These are phyloP conservation scores for Fraxinus anomala DNA, from an alignment of 257 asterid species.

Conservation along the genomic window DNA sequence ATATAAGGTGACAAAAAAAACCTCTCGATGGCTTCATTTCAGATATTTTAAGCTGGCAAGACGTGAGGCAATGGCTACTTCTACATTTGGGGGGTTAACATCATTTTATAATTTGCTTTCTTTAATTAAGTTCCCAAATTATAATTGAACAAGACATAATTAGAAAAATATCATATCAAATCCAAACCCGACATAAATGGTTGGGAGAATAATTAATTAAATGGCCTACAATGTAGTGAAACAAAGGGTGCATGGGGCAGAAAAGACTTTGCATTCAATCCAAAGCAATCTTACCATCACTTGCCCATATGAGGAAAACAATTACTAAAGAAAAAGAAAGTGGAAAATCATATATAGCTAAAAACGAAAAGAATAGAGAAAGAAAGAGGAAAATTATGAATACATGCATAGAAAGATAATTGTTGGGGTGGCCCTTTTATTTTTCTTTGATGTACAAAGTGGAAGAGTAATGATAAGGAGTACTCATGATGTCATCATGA, in stretches of 20 bases:
- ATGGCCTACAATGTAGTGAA: background rate
- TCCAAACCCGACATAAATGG: background rate
- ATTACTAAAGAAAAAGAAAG: background rate
- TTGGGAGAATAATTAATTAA: background rate
- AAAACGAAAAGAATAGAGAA: too few relatives aligned
- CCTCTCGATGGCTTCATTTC: too few relatives aligned
- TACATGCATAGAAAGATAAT: conserved; percentile 9
- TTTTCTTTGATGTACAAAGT: conserved; percentile 23
- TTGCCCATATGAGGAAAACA: conserved; percentile 2
- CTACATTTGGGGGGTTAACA: too few relatives aligned
- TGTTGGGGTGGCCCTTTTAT: conserved; percentile 39
- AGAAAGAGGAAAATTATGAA: too few relatives aligned
- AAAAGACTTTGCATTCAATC: conserved; percentile 9
- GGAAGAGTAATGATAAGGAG: conserved; percentile 44
- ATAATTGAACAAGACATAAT: too few relatives aligned
- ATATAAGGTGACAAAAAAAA: too few relatives aligned
- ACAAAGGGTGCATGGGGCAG: background rate
- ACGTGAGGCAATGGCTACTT: too few relatives aligned
- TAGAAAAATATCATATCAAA: background rate
- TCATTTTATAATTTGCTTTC: too few relatives aligned
- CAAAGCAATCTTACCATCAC: conserved; percentile 6
- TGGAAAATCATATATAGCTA: background rate
- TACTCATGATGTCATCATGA: conserved; percentile 70
- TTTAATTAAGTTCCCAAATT: too few relatives aligned
- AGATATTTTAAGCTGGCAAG: too few relatives aligned